phyloP scores from a whole-genome alignment of 1,284 basidiomycete species.

The Singerocomus rubriflavus region DNA sequence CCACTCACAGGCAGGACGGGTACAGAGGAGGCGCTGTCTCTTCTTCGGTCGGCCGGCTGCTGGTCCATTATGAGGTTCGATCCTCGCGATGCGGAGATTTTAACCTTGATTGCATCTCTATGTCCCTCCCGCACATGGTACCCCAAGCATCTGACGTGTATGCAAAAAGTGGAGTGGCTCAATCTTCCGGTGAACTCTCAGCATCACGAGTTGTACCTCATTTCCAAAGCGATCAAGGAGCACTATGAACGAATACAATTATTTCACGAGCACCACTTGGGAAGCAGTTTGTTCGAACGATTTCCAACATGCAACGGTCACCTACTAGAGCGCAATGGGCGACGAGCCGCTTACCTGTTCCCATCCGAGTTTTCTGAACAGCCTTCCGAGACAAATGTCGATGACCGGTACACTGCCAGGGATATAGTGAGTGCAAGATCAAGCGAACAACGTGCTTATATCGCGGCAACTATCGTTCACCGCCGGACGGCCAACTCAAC shows the following conservation, averaged over 20 bases:
- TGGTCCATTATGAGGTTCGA: constrained; percentile 37
- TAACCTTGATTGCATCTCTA: constrained; percentile 35
- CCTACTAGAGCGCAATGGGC: constrained; percentile 17
- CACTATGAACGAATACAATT: constrained; percentile 23
- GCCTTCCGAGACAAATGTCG: background rate
- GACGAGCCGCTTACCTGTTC: constrained; percentile 1
- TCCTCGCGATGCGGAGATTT: background rate
- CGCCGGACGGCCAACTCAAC: background rate
- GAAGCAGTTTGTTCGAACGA: background rate
- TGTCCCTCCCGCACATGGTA: constrained; percentile 38
- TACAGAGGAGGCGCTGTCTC: constrained; percentile 40
- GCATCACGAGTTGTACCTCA: constrained; percentile 30
- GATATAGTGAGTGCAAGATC: constrained; percentile 6
- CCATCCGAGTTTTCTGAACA: constrained; percentile 2
- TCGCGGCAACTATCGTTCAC: constrained; percentile 9
- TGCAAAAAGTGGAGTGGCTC: constrained; percentile 34
- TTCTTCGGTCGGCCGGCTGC: constrained; percentile 35
- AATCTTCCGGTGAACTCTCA: constrained; percentile 29
- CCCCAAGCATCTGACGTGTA: constrained; percentile 36
- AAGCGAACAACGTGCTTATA: constrained; percentile 18
- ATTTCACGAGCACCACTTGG: constrained; percentile 4
- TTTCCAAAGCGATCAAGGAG: constrained; percentile 30
- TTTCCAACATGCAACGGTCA: constrained; percentile 9
- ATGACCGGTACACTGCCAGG: constrained; percentile 19
- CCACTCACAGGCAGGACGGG: constrained; percentile 43